phyloP scores from a whole-genome alignment of 495 filamentous ascomycete species.

The Penicillium steckii region DNA sequence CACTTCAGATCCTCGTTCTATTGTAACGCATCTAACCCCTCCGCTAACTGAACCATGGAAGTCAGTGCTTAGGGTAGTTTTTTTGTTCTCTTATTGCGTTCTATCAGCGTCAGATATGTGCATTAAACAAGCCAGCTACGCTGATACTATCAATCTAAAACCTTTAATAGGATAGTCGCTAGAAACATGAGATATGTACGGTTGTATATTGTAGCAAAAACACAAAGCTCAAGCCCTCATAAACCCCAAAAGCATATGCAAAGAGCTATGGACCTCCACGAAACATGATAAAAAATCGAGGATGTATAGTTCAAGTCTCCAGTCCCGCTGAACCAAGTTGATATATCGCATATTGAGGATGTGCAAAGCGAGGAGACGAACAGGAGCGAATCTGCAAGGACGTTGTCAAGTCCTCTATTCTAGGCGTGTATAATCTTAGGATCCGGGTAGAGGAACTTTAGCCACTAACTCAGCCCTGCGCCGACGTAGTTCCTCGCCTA shows the following conservation, averaged over 20 bases:
- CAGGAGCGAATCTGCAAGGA: not conserved
- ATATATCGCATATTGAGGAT: not conserved
- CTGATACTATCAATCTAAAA: too few relatives aligned
- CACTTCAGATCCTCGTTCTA: too few relatives aligned
- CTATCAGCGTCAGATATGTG: too few relatives aligned
- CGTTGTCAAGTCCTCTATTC: not conserved
- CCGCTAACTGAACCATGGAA: too few relatives aligned
- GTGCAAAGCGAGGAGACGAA: not conserved
- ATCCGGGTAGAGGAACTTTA: not conserved
- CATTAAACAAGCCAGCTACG: too few relatives aligned
- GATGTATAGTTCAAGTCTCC: not conserved
- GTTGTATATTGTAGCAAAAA: not conserved
- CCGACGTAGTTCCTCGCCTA: constrained; percentile 29
- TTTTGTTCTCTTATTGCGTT: too few relatives aligned
- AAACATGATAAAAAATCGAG: not conserved
- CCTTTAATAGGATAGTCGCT: not conserved
- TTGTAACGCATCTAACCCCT: too few relatives aligned
- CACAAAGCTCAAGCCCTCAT: not conserved
- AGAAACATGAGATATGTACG: constrained; percentile 3
- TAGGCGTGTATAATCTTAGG: not conserved
- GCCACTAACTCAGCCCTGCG: constrained; percentile 8
- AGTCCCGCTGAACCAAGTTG: not conserved
- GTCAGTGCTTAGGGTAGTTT: too few relatives aligned
- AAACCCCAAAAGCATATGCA: not conserved
- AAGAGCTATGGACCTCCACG: not conserved